Evolutionary conservation across 164 flowering plant species (phyloP).

Genomic region (Aristolochia fimbriata): DNA sequence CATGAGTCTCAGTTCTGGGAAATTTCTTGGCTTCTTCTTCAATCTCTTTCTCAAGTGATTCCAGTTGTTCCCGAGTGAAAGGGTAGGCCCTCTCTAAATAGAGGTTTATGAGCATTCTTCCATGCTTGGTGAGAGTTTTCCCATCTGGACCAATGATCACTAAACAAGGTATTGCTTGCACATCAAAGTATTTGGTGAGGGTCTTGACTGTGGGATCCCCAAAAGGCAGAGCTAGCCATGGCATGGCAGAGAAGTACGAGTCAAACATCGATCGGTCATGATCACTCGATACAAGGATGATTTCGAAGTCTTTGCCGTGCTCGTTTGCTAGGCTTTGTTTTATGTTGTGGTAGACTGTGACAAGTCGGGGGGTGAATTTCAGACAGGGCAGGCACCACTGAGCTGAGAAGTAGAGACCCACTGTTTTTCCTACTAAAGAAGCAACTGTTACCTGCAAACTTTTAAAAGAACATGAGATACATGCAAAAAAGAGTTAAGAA

Average conservation of each 20-base stretch:
- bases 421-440: constrained; percentile 57
- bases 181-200: constrained; percentile 52
- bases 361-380: constrained; percentile 55
- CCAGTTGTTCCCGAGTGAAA: constrained; percentile 45
- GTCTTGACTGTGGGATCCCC: constrained; percentile 34
- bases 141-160: constrained; percentile 72
- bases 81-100: constrained; percentile 63
- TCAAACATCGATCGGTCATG: constrained; percentile 30
- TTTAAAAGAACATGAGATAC: background rate
- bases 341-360: constrained; percentile 43
- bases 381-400: constrained; percentile 59
- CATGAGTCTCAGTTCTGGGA: constrained; percentile 37
- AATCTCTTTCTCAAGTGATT: constrained; percentile 34
- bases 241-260: constrained; percentile 49
- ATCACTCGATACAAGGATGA: constrained; percentile 56
- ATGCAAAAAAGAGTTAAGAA: too few relatives aligned
- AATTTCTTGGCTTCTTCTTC: constrained; percentile 68
- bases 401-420: constrained; percentile 74
- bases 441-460: constrained; percentile 21
- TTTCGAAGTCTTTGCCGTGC: constrained; percentile 36
- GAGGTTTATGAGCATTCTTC: constrained; percentile 61
- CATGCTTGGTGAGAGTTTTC: constrained; percentile 57
- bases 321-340: constrained; percentile 18
- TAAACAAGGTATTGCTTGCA: constrained; percentile 52
- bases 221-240: constrained; percentile 72